A percentile compares a stretch with the other conserved stretches of the same genome.
Evolutionary conservation across 2,329 filamentous ascomycete species (phyloP).

Genomic region (Bipolaris zeicola): DNA sequence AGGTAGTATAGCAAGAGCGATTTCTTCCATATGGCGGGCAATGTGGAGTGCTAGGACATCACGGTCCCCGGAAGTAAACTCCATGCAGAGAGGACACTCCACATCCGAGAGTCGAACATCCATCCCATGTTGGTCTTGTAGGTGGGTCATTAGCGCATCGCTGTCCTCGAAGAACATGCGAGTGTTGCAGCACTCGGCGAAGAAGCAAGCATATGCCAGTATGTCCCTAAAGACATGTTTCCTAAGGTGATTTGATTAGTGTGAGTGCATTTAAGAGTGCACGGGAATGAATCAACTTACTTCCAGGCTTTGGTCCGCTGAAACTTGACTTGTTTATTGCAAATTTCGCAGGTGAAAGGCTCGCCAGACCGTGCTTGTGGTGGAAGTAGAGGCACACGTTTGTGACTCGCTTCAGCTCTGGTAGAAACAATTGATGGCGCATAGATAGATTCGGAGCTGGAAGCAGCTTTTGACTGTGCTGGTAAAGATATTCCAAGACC

Average conservation of each 20-base stretch:
- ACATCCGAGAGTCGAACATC: background rate
- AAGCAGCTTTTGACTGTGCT: background rate
- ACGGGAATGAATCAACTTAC: background rate
- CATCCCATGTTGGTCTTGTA: background rate
- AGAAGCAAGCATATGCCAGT: background rate
- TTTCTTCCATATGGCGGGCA: conserved; percentile 1
- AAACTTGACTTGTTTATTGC: background rate
- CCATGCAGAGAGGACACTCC: background rate
- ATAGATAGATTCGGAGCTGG: background rate
- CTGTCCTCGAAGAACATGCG: background rate
- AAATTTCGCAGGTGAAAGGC: background rate
- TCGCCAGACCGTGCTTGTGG: background rate
- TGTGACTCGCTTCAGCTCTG: background rate
- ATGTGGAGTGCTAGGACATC: background rate
- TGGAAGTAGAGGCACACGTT: background rate
- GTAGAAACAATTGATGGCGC: background rate
- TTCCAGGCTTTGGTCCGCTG: background rate
- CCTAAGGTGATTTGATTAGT: background rate
- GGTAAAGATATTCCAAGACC: background rate
- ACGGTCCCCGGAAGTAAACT: background rate
- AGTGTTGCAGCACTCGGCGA: background rate
- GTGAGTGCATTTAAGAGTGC: background rate
- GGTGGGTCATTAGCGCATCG: background rate
- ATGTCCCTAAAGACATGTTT: background rate
- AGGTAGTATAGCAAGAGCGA: background rate